phyloP scores from a whole-genome alignment of 2,329 filamentous ascomycete species.

The Fusarium acutatum region DNA sequence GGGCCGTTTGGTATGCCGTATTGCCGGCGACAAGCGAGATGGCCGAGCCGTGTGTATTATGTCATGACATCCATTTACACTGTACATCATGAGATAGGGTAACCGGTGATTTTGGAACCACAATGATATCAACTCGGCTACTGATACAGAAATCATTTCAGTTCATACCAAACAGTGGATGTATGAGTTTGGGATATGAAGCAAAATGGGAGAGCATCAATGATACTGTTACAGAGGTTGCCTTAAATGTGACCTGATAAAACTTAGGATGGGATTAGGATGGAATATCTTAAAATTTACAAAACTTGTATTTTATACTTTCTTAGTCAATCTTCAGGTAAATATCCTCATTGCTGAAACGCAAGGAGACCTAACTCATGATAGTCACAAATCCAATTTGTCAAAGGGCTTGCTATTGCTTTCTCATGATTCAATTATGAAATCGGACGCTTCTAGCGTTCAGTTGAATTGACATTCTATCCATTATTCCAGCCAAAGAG shows the following conservation, averaged over 20 bases:
- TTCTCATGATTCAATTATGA: neutral
- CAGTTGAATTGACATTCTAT: constrained; percentile 18
- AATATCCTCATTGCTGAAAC: neutral
- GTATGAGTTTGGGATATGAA: neutral
- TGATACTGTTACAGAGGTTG: too few species aligned
- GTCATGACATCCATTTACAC: constrained; percentile 18
- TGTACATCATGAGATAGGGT: constrained; percentile 28
- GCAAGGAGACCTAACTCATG: too few species aligned
- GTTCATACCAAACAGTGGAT: accelerated
- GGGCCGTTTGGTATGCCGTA: constrained; percentile 24
- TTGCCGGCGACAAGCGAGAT: constrained; percentile 40
- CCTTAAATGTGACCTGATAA: neutral
- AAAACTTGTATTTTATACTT: neutral
- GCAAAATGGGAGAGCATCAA: neutral
- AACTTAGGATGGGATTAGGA: too few species aligned
- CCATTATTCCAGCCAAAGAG: constrained; percentile 11
- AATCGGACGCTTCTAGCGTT: neutral
- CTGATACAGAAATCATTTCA: neutral
- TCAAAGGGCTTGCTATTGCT: neutral
- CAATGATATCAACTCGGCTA: neutral
- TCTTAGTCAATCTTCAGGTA: neutral
- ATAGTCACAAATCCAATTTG: neutral
- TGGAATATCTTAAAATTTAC: too few species aligned
- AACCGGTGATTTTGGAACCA: neutral
- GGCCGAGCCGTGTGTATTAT: constrained; percentile 29